Base-by-base conservation (phyloP, 106 monocot species). In the Allium fistulosum region DNA sequence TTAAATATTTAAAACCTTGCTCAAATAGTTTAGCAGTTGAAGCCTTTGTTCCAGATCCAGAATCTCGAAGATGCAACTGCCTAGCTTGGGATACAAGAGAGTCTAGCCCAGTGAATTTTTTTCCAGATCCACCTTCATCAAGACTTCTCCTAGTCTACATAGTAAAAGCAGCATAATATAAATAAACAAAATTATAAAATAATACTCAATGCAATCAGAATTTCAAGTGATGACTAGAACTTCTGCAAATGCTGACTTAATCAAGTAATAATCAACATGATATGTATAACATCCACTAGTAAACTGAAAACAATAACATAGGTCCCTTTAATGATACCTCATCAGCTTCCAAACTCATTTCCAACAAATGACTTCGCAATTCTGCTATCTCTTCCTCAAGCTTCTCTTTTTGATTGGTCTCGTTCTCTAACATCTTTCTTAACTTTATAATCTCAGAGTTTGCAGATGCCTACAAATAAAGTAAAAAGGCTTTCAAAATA, bases 21-120 rank as follows among this genome's bases (percentile, higher is more conserved):
- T 83, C 94, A 78, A 82, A 94, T 52, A 99, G 92, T 74, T 93
- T 93, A 52, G 99, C 93, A 74, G 93, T 77, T 51, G 84, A 87
- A 11, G 84, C 82, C 72, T 99, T 99, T 48, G 90, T 87, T 13
- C 86, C 86, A 75, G 88, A 88, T 70, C 72, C 77, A 49, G 83
- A 83, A 52, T 85, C 87, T 70, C 79, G 82, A 59, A 83, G 76
- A 57, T 85, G 88, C 46, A 80, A 80, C 26, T 79, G 67, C 65
- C 85, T 79, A 77, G 81, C 77, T 69, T 99, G 93, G 28, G 93
- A 83, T 79, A 90, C 76, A 22, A 85, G 71, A 37, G 99, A 83
- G 51, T 99, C 99, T 14, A 99, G 76, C 11, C 90, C 93, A 70
- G 83, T 79, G 47, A 85, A 87, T 47, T 66, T 72, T 78, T 90